Conservation (phyloP, 1,284 basidiomycete species). For the Malassezia obtusa region DNA sequence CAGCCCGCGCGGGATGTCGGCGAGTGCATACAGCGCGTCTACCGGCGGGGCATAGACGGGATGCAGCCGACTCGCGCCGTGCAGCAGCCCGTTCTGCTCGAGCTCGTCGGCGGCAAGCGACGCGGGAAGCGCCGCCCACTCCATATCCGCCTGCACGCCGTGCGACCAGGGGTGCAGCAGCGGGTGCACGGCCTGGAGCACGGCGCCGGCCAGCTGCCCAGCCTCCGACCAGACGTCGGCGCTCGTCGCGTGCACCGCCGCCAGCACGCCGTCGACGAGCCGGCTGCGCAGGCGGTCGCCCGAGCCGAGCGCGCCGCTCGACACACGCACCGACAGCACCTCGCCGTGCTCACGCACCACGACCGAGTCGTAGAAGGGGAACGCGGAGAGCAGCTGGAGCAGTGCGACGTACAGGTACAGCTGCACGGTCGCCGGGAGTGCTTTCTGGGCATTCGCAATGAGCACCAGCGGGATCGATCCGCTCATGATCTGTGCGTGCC, state of each 20-base stretch:
- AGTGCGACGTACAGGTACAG: slow-evolving; percentile 27
- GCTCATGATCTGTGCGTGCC: slow-evolving; percentile 29
- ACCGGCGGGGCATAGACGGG: not conserved
- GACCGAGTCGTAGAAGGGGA: slow-evolving; percentile 30
- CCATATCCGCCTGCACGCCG: not conserved
- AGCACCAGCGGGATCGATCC: slow-evolving; percentile 33
- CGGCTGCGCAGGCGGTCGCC: slow-evolving; percentile 25
- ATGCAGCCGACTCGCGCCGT: slow-evolving; percentile 15
- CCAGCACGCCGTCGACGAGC: slow-evolving; percentile 24
- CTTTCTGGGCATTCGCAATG: slow-evolving; percentile 23
- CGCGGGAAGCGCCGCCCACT: slow-evolving; percentile 5
- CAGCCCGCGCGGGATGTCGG: slow-evolving; percentile 1
- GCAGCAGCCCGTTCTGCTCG: slow-evolving; percentile 21
- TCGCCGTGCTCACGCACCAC: not conserved
- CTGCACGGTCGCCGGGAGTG: slow-evolving; percentile 26
- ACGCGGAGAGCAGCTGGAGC: slow-evolving; percentile 24
- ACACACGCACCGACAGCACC: slow-evolving; percentile 2
- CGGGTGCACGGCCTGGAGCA: slow-evolving; percentile 4
- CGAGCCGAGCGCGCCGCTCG: slow-evolving; percentile 8
- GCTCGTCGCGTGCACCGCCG: slow-evolving; percentile 17
- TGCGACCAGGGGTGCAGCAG: slow-evolving; percentile 8
- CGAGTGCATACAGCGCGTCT: slow-evolving; percentile 8
- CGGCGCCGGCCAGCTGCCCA: slow-evolving; percentile 14
- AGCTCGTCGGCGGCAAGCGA: slow-evolving; percentile 18
- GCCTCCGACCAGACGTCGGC: slow-evolving; percentile 19